Conservation (phyloP, 2,329 filamentous ascomycete species). For the Colletotrichum scovillei region DNA sequence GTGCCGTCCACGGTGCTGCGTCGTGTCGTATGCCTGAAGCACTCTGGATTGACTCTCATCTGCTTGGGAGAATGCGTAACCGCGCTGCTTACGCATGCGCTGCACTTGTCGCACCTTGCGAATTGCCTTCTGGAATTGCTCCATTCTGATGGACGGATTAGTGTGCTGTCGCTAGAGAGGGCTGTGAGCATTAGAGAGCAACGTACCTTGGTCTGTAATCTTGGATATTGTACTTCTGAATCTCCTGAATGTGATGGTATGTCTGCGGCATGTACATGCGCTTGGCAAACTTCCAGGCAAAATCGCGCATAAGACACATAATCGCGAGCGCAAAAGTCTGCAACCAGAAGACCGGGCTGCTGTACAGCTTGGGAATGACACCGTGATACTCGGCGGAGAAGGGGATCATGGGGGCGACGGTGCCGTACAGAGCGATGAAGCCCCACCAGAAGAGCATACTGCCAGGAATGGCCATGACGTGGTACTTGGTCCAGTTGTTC, state of each 20-base stretch:
- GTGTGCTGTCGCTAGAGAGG: background rate
- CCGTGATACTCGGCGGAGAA: conserved; percentile 89
- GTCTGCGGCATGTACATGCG: conserved; percentile 96
- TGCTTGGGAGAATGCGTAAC: conserved; percentile 97
- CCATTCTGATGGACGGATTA: conserved; percentile 75
- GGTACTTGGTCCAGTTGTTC: conserved; percentile 99
- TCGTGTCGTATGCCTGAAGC: conserved; percentile 97
- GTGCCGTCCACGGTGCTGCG: conserved; percentile 88
- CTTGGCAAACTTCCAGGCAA: conserved; percentile 97
- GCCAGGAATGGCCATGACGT: conserved; percentile 93
- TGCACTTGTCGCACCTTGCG: conserved; percentile 98
- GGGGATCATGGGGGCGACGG: conserved; percentile 82
- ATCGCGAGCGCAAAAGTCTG: conserved; percentile 85
- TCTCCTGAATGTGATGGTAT: conserved; percentile 99
- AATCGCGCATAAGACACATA: conserved; percentile 87
- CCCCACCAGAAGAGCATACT: conserved; percentile 92
- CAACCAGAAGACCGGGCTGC: conserved; percentile 88
- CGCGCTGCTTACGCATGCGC: conserved; percentile 98
- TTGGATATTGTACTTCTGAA: conserved; percentile 99
- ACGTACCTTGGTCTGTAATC: conserved; percentile 93
- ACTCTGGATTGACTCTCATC: conserved; percentile 96
- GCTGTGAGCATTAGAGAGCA: background rate
- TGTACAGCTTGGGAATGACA: conserved; percentile 83
- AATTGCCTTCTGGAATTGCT: conserved; percentile 99
- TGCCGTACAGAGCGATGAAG: conserved; percentile 89